Evolutionary conservation across 2,329 filamentous ascomycete genomes (phyloP), one percentile per base, ranked within the genome.

Genomic region (Acrodontium crateriforme): DNA sequence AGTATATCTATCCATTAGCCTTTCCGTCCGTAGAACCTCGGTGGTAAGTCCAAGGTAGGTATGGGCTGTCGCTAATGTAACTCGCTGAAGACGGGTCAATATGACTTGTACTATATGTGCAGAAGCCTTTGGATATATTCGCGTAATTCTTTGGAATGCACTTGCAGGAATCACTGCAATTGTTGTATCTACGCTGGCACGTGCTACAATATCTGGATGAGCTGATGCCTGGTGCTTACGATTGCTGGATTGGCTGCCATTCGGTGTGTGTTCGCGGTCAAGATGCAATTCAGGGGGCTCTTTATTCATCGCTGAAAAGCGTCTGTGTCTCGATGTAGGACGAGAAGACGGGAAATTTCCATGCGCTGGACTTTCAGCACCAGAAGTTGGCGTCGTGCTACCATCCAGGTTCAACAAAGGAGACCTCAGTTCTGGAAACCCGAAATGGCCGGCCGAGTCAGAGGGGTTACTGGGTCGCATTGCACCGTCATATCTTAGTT

Each of bases 81-180:
- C 91, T 41, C 91, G 68, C 50, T 98, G 87, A 28, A 98, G 76
- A 26, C 91, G 72, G 3, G 91, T 94, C 17, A 98, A 59, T 36
- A 98, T 98, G 24, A 98, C 87, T 49, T 98, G 89, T 5, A 98
- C 84, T 38, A 98, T 95, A 47, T 98, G 91, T 2, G 89, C 78
- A 2, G 89, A 94, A 7, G 91, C 85, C 58, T 91, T 92, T 7
- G 89, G 89, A 44, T 95, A 98, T 14, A 94, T 77, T 47, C 82
- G 74, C 27, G 92, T 98, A 28, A 98, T 63, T 6, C 91, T 75
- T 29, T 84, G 74, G 45, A 98, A 98, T 3, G 89, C 91, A 49
- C 84, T 93, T 1, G 89, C 89, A 1, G 91, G 91, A 32, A 98
- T 98, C 38, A 98, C 91, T 5, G 89, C 89, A 54, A 98, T 94